Evolutionary conservation across 2,329 filamentous ascomycete genomes (phyloP).

Genomic region (Diaporthe ampelina): DNA sequence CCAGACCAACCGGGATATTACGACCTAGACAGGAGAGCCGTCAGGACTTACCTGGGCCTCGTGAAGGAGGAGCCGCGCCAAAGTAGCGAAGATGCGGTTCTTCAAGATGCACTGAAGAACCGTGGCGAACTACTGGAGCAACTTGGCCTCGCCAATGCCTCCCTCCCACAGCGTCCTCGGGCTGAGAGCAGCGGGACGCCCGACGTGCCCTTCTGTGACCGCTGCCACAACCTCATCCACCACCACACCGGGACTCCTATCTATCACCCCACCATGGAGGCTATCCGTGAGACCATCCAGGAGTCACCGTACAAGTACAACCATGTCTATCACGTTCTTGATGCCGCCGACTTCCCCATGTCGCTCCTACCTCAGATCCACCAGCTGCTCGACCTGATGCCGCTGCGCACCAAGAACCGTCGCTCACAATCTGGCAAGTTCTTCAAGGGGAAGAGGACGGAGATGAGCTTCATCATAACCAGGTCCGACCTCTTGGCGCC

Average conservation of each 20-base stretch:
- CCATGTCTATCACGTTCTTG: conserved; percentile 94
- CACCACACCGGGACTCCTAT: conserved; percentile 81
- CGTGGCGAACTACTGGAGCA: conserved; percentile 59
- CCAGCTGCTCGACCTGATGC: conserved; percentile 77
- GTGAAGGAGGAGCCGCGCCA: conserved; percentile 46
- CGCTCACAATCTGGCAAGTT: conserved; percentile 78
- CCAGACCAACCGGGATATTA: conserved; percentile 71
- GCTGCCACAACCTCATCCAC: conserved; percentile 87
- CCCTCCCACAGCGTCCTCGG: conserved; percentile 40
- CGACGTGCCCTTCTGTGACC: conserved; percentile 79
- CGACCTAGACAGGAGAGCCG: conserved; percentile 63
- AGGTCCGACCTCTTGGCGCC: conserved; percentile 88
- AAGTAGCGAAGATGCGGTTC: conserved; percentile 60
- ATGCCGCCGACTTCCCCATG: conserved; percentile 97
- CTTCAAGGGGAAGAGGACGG: conserved; percentile 76
- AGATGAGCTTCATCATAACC: conserved; percentile 92
- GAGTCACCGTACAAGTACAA: conserved; percentile 93
- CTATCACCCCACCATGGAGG: conserved; percentile 83
- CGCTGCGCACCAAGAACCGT: conserved; percentile 84
- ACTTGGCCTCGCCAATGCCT: conserved; percentile 60
- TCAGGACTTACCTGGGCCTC: conserved; percentile 62
- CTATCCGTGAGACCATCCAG: conserved; percentile 85
- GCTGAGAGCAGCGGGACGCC: conserved; percentile 40
- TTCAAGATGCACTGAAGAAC: conserved; percentile 59
- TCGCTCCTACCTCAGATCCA: conserved; percentile 86